A percentile compares a stretch with the other conserved stretches of the same genome.
Conservation (phyloP, 2,329 filamentous ascomycete species). For the Alternaria triticina region DNA sequence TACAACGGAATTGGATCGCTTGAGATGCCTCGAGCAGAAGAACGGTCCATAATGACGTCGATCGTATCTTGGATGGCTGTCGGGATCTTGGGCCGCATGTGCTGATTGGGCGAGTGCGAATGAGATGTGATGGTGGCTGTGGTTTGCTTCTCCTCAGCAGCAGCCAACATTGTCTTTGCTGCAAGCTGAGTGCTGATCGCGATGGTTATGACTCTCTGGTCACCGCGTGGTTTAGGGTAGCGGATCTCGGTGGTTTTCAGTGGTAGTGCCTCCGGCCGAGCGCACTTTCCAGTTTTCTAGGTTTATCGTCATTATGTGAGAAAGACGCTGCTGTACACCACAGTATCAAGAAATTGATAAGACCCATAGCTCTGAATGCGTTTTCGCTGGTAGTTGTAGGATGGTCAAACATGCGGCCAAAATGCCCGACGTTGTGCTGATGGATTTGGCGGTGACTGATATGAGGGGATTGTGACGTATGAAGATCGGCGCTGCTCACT, state of each 20-base stretch:
- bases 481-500: neutral
- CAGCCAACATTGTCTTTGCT: neutral
- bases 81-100: neutral
- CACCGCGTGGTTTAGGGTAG: neutral
- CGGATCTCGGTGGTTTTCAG: neutral
- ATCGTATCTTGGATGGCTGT: neutral
- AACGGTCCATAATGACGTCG: neutral
- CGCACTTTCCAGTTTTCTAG: neutral
- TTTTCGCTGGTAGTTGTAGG: neutral
- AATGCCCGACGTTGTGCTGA: neutral
- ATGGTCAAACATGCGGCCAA: neutral
- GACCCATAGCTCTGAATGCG: neutral
- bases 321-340: neutral
- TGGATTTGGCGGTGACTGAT: neutral
- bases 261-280: neutral
- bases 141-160: neutral
- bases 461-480: neutral
- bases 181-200: neutral
- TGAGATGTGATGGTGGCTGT: neutral
- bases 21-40: neutral
- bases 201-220: neutral
- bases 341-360: neutral
- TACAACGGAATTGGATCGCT: neutral
- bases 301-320: neutral
- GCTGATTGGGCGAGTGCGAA: neutral